These are phyloP conservation scores for Chiua virens DNA, from an alignment of 768 basidiomycete species.

Conservation along the genomic window DNA sequence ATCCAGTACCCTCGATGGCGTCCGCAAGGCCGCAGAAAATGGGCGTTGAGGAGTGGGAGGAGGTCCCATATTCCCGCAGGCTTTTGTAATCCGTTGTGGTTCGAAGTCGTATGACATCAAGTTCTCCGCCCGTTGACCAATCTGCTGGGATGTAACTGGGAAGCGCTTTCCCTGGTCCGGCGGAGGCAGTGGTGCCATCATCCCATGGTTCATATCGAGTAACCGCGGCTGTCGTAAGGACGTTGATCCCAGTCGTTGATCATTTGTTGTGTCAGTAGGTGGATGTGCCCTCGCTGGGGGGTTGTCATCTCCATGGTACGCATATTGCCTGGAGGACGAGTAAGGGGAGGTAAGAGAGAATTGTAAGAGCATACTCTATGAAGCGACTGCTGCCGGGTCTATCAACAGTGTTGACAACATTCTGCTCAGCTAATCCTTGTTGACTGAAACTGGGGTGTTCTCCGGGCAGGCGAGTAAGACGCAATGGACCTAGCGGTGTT, in stretches of 20 bases:
- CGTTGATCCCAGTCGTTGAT: slow-evolving; percentile 40
- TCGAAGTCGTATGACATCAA: slow-evolving; percentile 8
- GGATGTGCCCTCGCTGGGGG: slow-evolving; percentile 40
- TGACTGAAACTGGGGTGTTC: slow-evolving; percentile 43
- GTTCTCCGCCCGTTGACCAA: slow-evolving; percentile 10
- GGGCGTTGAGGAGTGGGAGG: slow-evolving; percentile 49
- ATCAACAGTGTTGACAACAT: slow-evolving; percentile 19
- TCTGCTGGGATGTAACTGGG: slow-evolving; percentile 17
- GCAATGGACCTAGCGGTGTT: slow-evolving; percentile 57
- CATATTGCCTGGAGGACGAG: slow-evolving; percentile 57
- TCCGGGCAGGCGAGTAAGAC: slow-evolving; percentile 66
- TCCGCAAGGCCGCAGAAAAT: slow-evolving; percentile 24
- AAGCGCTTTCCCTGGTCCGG: slow-evolving; percentile 20
- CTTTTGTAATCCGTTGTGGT: slow-evolving; percentile 24
- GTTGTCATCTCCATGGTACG: slow-evolving; percentile 54
- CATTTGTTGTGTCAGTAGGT: slow-evolving; percentile 31
- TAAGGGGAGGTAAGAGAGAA: slow-evolving; percentile 10
- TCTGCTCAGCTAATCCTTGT: slow-evolving; percentile 22
- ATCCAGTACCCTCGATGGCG: slow-evolving; percentile 23
- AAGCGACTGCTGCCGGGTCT: slow-evolving; percentile 54
- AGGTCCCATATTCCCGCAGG: slow-evolving; percentile 45
- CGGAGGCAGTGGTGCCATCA: slow-evolving; percentile 34
- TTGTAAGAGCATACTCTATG: slow-evolving; percentile 39
- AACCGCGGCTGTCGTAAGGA: slow-evolving; percentile 40
- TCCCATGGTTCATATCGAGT: slow-evolving; percentile 28